A percentile compares a stretch with the other conserved stretches of the same genome.
These are phyloP conservation scores for Fusarium buxicola DNA, from an alignment of 2,329 filamentous ascomycete genomes.

Conservation along the genomic window DNA sequence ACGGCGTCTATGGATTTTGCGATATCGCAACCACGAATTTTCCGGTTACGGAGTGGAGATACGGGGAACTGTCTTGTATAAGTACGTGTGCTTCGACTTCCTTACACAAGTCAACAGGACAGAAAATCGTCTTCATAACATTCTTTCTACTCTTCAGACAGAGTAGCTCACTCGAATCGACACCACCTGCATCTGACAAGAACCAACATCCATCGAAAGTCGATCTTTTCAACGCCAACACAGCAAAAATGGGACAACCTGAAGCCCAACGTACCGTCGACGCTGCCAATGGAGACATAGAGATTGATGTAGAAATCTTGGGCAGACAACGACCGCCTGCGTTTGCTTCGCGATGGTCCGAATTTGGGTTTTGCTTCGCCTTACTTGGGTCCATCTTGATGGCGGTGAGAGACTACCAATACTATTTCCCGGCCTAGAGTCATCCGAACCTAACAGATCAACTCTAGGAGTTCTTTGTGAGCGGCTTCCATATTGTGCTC, in stretches of 20 bases:
- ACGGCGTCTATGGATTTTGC: too few relatives aligned
- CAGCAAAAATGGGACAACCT: neutral
- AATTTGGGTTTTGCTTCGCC: slow-evolving; percentile 1
- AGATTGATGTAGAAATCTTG: neutral
- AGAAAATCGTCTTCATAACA: neutral
- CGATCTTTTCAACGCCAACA: neutral
- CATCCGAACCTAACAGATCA: neutral
- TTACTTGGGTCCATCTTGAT: slow-evolving; percentile 2
- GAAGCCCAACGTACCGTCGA: neutral
- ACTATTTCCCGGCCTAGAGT: neutral
- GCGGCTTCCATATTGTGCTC: slow-evolving; percentile 58
- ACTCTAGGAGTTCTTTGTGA: slow-evolving; percentile 2
- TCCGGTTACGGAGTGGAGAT: neutral
- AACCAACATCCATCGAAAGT: neutral
- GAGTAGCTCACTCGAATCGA: neutral
- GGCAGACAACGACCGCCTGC: neutral
- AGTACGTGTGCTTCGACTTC: neutral
- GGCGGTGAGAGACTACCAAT: neutral
- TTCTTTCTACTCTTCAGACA: neutral
- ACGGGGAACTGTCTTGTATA: neutral
- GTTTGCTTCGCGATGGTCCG: neutral
- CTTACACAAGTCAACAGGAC: neutral
- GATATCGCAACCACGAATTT: too few relatives aligned
- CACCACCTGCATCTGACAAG: too few relatives aligned
- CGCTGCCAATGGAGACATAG: neutral